Evolutionary conservation across 331 rosid species (phyloP), one percentile per base, ranked within the genome.

Genomic region (Saraca asoca): DNA sequence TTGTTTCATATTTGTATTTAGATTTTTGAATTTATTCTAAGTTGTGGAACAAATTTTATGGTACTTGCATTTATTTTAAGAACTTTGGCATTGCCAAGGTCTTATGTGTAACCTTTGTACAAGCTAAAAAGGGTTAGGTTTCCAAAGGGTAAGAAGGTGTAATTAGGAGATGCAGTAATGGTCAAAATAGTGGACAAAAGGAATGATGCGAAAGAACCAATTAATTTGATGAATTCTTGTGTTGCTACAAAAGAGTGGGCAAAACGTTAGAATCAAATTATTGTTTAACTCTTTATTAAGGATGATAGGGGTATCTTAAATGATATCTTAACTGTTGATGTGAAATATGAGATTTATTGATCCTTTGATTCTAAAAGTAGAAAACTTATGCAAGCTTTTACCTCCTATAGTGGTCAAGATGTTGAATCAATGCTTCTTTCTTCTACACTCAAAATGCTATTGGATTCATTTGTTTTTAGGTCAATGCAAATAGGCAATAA

Each of bases 121-220:
- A 88, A 85, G 67, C 75, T 68, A 53, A 93, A 90, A 73, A 88
- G 80, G 82, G 79, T 87, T 10, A 76, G 91, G 83, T 93, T 89
- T 78, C 96, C 98, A 0, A 93, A 89, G 83, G 96, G 96, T 6
- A 93, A 81, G 88, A 90, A 93, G 75, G 88, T 68, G 77, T 90
- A 72, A 56, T 68, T 64, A 9, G 95, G 69, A 53, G 85, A 64
- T 51, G 90, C 75, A 65, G 50, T n/a, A n/a, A n/a, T n/a, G n/a
- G n/a, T n/a, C n/a, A n/a, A n/a, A n/a, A n/a, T 62, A 44, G 75
- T 73, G 55, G 82, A 57, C 3, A 62, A 64, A 61, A 77, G 13
- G 48, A 67, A 68, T 18, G 81, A 57, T 15, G 81, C 71, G 77
- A 72, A 83, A 11, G 78, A 15, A 12, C 53, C 66, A 24, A 31